Evolutionary conservation across 2,329 filamentous ascomycete species (phyloP), one percentile per base, ranked within the genome.

Genomic region (Neofusicoccum cordaticola): DNA sequence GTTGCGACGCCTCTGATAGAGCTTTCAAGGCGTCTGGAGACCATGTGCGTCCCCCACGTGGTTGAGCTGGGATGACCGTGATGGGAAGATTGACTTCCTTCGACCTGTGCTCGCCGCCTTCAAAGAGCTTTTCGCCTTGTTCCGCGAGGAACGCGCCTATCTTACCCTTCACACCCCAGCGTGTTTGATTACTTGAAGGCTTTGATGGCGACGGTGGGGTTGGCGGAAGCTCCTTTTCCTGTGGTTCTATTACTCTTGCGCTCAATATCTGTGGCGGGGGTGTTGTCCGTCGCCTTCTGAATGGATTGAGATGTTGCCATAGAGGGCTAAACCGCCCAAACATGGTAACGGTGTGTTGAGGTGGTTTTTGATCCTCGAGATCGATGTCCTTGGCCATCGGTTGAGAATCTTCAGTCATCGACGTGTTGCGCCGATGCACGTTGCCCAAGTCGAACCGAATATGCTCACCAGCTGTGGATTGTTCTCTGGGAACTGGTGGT

Each of bases 1-100:
- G 31, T 19, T 19, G 8, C 22, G 61, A 45, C 4, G 22, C 50
- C 19, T 45, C 51, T 35, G 51, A 39, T 8, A 65, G 31, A 8
- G 64, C 48, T n/a, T 52, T 60, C 47, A 68, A 48, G 17, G 61
- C 58, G n/a, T 78, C 77, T 7, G 84, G 83, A 47, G 81, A 85
- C 83, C 84, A 87, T 5, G 83, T 83, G 51, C 85, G 77, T 41
- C 83, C 82, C n/a, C 64, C 64, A 44, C 83, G 79, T 27, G 82
- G 82, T 66, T 85, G 84, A 3, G 85, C 85, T 2, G 86, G 86
- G 58, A 89, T 86, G 35, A 88, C 80, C 0, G 85, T 88, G 19
- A 88, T 81, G 2, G 85, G 85, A 12, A 87, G 69, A 19, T 82
- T 76, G 6, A 72, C 71, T 19, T 82, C 78, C 2, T 74, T 69